phyloP scores from a whole-genome alignment of 2,329 filamentous ascomycete species.

The Xylariaceae sp. region DNA sequence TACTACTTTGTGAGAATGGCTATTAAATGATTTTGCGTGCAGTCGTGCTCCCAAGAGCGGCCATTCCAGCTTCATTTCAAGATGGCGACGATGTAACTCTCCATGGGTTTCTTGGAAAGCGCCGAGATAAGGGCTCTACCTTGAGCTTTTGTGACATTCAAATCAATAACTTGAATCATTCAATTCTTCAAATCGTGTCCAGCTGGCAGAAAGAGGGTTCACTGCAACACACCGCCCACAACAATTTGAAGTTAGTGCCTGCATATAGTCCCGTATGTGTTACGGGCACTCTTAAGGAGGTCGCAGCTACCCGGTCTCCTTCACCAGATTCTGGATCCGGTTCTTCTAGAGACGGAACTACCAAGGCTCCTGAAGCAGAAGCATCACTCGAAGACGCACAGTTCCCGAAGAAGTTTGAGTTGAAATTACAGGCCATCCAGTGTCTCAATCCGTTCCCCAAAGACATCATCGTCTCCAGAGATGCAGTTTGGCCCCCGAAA shows the following conservation, averaged over 20 bases:
- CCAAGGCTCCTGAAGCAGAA: not conserved
- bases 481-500: conserved; percentile 74
- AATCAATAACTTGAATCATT: conserved; percentile 17
- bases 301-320: not conserved
- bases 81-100: conserved; percentile 52
- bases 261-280: conserved; percentile 60
- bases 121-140: conserved; percentile 69
- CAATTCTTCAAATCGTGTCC: conserved; percentile 49
- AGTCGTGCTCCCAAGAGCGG: conserved; percentile 7
- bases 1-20: not conserved
- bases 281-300: conserved; percentile 43
- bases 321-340: too few species aligned
- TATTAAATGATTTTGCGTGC: not conserved
- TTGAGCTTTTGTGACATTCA: conserved; percentile 71
- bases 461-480: conserved; percentile 76
- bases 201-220: conserved; percentile 47
- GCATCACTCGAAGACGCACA: not conserved
- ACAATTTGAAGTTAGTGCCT: conserved; percentile 52
- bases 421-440: conserved; percentile 66
- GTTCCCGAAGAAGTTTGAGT: too few species aligned
- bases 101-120: conserved; percentile 75
- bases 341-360: too few species aligned
- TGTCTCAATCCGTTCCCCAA: conserved; percentile 75
- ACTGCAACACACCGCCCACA: conserved; percentile 44
- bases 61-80: conserved; percentile 22